These are phyloP conservation scores for Pythium volutum DNA, from an alignment of 352 stramenopile species.

Conservation along the genomic window DNA sequence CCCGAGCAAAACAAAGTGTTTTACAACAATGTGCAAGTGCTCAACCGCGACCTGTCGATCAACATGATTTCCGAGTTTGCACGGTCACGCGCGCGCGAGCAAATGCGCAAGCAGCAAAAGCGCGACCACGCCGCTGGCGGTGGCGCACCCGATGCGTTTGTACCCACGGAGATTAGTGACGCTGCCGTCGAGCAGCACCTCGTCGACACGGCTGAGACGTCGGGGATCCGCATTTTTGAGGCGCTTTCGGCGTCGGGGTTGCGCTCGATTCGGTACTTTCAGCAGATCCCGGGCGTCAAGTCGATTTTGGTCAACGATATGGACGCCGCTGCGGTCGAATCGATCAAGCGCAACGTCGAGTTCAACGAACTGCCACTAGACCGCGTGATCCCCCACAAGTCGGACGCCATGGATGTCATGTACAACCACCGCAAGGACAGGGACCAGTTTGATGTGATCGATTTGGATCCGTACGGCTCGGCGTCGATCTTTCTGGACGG, in stretches of 20 bases:
- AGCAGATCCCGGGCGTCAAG: conserved; percentile 97
- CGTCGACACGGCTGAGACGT: conserved; percentile 52
- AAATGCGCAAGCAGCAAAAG: conserved; percentile 67
- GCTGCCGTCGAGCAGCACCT: conserved; percentile 76
- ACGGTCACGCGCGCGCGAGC: conserved; percentile 78
- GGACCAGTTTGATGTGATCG: conserved; percentile 98
- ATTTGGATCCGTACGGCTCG: conserved; percentile 99
- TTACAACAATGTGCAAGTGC: conserved; percentile 94
- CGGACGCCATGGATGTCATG: conserved; percentile 87
- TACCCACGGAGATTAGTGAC: conserved; percentile 51
- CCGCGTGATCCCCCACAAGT: conserved; percentile 82
- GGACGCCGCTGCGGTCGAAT: conserved; percentile 94
- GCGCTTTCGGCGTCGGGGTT: conserved; percentile 97
- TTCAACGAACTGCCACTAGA: conserved; percentile 85
- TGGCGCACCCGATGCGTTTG: conserved; percentile 34
- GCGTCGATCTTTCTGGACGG: conserved; percentile 98
- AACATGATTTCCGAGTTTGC: conserved; percentile 97
- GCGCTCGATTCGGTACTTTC: conserved; percentile 98
- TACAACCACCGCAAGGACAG: conserved; percentile 81
- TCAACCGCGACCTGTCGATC: conserved; percentile 99
- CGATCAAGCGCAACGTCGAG: conserved; percentile 94
- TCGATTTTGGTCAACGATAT: conserved; percentile 99
- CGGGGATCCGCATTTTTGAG: conserved; percentile 97
- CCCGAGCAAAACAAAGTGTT: conserved; percentile 90
- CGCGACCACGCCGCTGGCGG: conserved; percentile 50